Conservation (phyloP, 2,329 filamentous ascomycete genomes). For the Cercospora zeina region DNA sequence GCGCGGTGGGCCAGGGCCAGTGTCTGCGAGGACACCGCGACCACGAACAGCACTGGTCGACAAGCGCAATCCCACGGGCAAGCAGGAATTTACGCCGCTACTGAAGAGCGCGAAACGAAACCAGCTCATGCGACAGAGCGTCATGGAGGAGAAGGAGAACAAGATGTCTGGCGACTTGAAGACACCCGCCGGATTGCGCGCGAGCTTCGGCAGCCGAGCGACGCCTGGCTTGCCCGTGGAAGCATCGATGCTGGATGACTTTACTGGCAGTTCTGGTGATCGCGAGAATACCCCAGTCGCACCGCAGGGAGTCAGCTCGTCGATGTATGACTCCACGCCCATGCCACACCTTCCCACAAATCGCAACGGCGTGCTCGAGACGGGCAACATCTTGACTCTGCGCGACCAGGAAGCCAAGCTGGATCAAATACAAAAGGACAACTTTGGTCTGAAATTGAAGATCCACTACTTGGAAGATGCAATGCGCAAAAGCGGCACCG, state of each 20-base stretch:
- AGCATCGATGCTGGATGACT: conserved; percentile 65
- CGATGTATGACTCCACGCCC: conserved; percentile 74
- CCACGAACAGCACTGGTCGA: conserved; percentile 70
- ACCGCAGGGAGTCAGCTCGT: conserved; percentile 70
- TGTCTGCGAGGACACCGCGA: conserved; percentile 62
- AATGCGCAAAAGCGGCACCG: conserved; percentile 79
- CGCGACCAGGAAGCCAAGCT: conserved; percentile 92
- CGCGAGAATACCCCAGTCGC: conserved; percentile 72
- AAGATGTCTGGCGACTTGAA: conserved; percentile 48
- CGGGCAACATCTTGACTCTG: conserved; percentile 86
- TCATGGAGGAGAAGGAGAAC: conserved; percentile 44
- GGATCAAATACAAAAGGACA: conserved; percentile 96
- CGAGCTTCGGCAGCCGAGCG: conserved; percentile 59
- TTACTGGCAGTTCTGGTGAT: conserved; percentile 62
- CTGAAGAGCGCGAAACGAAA: conserved; percentile 80
- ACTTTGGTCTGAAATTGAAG: conserved; percentile 94
- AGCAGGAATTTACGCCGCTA: conserved; percentile 87
- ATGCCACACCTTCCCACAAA: conserved; percentile 65
- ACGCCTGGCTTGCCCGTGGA: conserved; percentile 77
- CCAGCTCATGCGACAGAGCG: conserved; percentile 49
- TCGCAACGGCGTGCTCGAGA: conserved; percentile 66
- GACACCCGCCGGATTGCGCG: conserved; percentile 68
- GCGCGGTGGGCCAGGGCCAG: conserved; percentile 46
- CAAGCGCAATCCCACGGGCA: conserved; percentile 59
- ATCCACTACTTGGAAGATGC: conserved; percentile 96